Evolutionary conservation across 176 grass and related monocot species (phyloP).

Genomic region (Zoysia pacifica): DNA sequence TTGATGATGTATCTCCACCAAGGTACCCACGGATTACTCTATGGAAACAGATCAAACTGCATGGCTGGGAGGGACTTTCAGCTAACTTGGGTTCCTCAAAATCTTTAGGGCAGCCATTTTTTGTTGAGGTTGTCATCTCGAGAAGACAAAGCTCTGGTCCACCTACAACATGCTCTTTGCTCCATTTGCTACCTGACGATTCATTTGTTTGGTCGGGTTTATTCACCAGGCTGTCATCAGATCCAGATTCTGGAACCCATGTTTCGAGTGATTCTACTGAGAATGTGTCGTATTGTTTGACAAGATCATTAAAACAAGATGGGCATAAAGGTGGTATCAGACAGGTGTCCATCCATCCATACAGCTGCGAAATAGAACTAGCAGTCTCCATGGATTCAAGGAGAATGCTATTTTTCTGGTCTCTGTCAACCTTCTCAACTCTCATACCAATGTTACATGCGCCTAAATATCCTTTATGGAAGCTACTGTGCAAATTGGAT

Average conservation of each 20-base stretch:
- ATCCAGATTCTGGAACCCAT: conserved; percentile 48
- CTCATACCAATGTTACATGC: conserved; percentile 53
- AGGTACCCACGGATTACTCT: conserved; percentile 79
- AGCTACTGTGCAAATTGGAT: conserved; percentile 63
- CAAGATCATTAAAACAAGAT: conserved; percentile 56
- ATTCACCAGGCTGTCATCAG: conserved; percentile 43
- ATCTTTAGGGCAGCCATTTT: conserved; percentile 45
- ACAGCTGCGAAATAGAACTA: conserved; percentile 63
- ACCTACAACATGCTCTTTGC: conserved; percentile 72
- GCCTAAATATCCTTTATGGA: conserved; percentile 68
- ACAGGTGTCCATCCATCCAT: conserved; percentile 70
- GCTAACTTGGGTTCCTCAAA: conserved; percentile 39
- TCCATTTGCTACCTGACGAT: conserved; percentile 71
- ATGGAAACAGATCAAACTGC: conserved; percentile 67
- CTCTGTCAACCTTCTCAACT: conserved; percentile 73
- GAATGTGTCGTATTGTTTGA: conserved; percentile 45
- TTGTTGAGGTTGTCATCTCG: conserved; percentile 64
- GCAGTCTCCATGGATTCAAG: conserved; percentile 89
- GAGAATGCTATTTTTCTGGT: conserved; percentile 79
- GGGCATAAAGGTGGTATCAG: conserved; percentile 75
- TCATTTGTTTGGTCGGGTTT: conserved; percentile 54
- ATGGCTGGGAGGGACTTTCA: conserved; percentile 27
- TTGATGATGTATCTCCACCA: conserved; percentile 78
- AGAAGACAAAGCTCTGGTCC: conserved; percentile 63
- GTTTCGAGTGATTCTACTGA: conserved; percentile 44